Percentiles rank a stretch among this genome's conserved stretches.
Conservation (phyloP, 2,329 filamentous ascomycete genomes). For the Massarina eburnea region DNA sequence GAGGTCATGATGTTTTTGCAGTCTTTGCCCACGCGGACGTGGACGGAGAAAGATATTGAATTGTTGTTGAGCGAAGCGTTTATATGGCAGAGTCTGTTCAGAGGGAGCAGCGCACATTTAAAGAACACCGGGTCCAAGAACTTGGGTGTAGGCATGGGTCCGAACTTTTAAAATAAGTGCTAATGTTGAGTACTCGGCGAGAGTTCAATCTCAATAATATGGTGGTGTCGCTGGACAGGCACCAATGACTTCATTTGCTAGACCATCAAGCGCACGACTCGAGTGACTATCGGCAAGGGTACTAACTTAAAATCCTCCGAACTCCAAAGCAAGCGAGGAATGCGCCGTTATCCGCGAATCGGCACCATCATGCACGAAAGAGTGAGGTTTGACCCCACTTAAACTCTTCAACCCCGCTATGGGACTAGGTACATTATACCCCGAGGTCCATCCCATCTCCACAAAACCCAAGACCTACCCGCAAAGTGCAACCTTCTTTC, state of each 20-base stretch:
- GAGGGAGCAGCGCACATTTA: conserved; percentile 89
- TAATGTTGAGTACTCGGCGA: neutral
- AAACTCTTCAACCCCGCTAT: conserved; percentile 5
- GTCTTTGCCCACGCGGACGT: conserved; percentile 84
- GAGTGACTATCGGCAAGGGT: no score
- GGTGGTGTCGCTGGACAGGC: neutral
- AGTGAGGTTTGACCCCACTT: conserved; percentile 19
- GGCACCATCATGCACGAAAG: neutral
- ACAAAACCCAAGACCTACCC: neutral
- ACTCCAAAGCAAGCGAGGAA: no score
- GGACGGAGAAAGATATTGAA: conserved; percentile 98
- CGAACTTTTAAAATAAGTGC: conserved; percentile 19
- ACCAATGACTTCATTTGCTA: no score
- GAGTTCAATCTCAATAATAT: neutral
- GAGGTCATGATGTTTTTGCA: conserved; percentile 99
- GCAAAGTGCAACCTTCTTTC: neutral
- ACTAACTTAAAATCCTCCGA: no score
- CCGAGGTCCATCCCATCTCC: conserved; percentile 1
- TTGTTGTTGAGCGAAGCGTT: conserved; percentile 93
- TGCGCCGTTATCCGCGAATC: no score
- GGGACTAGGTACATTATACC: conserved; percentile 7
- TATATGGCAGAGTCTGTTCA: conserved; percentile 98
- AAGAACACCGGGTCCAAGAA: conserved; percentile 40
- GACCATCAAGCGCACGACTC: neutral
- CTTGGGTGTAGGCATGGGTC: conserved; percentile 42